These are phyloP conservation scores for Globisporangium barbulae DNA, from an alignment of 352 stramenopile genomes.

Conservation along the genomic window DNA sequence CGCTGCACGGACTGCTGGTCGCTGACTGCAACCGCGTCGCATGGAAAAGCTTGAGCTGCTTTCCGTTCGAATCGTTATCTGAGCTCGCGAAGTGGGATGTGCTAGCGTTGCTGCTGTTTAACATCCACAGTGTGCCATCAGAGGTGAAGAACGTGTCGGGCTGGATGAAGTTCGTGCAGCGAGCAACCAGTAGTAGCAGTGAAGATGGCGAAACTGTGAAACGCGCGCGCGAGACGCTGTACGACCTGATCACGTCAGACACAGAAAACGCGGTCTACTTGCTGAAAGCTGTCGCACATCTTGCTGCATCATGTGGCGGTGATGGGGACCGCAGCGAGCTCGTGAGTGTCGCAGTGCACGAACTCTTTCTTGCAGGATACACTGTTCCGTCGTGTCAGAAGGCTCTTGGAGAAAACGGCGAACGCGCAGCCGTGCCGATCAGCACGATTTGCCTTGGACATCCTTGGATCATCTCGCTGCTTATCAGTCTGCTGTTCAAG, in stretches of 20 bases:
- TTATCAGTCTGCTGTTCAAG: constrained; percentile 65
- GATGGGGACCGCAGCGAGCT: constrained; percentile 35
- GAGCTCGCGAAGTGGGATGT: constrained; percentile 81
- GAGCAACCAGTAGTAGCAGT: constrained; percentile 24
- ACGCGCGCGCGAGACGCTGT: constrained; percentile 43
- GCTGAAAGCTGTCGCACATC: constrained; percentile 60
- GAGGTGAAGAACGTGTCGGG: constrained; percentile 52
- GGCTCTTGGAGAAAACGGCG: constrained; percentile 43
- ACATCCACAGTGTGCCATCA: constrained; percentile 53
- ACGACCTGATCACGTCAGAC: constrained; percentile 57
- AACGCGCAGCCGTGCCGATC: constrained; percentile 46
- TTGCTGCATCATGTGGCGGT: constrained; percentile 33
- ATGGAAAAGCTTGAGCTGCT: constrained; percentile 65
- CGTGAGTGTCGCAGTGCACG: constrained; percentile 54
- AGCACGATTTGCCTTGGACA: constrained; percentile 64
- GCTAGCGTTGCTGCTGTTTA: constrained; percentile 70
- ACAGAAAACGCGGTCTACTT: constrained; percentile 66
- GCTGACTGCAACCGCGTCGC: constrained; percentile 77
- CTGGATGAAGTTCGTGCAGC: constrained; percentile 67
- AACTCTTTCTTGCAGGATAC: constrained; percentile 63
- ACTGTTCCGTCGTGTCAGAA: constrained; percentile 45
- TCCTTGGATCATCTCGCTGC: constrained; percentile 55
- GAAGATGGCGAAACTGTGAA: constrained; percentile 25
- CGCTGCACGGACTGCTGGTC: constrained; percentile 66
- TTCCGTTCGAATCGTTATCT: constrained; percentile 73